These are phyloP conservation scores for Periconia macrospinosa DNA, from an alignment of 2,329 filamentous ascomycete species.

Conservation along the genomic window DNA sequence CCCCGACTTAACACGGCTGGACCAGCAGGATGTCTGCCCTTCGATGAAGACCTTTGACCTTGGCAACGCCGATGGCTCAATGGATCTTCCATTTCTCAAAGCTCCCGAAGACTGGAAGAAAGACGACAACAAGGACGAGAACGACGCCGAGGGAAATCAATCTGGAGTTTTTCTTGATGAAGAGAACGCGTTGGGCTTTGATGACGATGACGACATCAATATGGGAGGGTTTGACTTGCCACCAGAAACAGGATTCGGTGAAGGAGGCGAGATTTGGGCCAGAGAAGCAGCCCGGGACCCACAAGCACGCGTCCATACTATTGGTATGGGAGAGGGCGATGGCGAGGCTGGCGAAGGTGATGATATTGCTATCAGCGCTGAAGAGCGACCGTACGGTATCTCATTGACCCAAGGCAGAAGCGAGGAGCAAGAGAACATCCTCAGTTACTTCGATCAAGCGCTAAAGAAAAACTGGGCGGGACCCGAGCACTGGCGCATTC, in stretches of 20 bases:
- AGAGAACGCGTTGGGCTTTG: constrained; percentile 80
- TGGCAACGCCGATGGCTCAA: constrained; percentile 78
- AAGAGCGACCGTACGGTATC: constrained; percentile 74
- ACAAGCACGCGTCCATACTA: constrained; percentile 78
- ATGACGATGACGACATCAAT: constrained; percentile 72
- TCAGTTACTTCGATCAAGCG: constrained; percentile 97
- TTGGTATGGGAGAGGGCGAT: constrained; percentile 59
- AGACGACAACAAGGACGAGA: constrained; percentile 64
- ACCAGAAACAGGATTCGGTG: constrained; percentile 81
- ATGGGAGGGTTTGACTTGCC: constrained; percentile 64
- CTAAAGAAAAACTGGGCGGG: constrained; percentile 97
- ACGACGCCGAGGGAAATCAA: constrained; percentile 64
- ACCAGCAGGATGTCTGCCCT: constrained; percentile 89
- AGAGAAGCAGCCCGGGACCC: constrained; percentile 84
- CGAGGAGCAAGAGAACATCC: constrained; percentile 85
- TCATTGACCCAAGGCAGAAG: constrained; percentile 72
- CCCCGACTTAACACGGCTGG: constrained; percentile 73
- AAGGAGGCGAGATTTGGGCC: constrained; percentile 95
- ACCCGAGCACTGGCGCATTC: constrained; percentile 98
- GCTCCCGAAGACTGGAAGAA: constrained; percentile 83
- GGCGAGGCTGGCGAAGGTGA: constrained; percentile 51
- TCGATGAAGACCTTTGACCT: constrained; percentile 93
- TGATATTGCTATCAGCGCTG: constrained; percentile 55
- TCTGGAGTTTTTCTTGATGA: constrained; percentile 86
- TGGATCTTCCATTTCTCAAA: constrained; percentile 91